phyloP scores from a whole-genome alignment of 192 early-diverging fungal species.

The Coemansia sp. region DNA sequence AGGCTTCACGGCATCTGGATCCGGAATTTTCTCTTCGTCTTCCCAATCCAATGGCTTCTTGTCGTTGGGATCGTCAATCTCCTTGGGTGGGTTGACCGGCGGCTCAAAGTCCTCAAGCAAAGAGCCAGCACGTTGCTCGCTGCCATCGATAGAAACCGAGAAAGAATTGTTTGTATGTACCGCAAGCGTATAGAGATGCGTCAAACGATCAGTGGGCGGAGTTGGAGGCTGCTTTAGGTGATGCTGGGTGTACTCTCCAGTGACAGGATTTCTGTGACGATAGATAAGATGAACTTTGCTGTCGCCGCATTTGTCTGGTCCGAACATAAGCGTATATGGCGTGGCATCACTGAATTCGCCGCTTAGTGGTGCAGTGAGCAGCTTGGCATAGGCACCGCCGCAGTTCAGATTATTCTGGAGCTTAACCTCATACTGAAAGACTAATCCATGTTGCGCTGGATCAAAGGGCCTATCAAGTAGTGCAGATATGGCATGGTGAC shows the following conservation, averaged over 20 bases:
- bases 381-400: slow-evolving; percentile 92
- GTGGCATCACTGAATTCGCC: slow-evolving; percentile 76
- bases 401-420: slow-evolving; percentile 65
- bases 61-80: slow-evolving; percentile 74
- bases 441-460: slow-evolving; percentile 68
- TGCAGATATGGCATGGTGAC: slow-evolving; percentile 86
- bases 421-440: slow-evolving; percentile 92
- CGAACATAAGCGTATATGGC: slow-evolving; percentile 91
- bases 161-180: slow-evolving; percentile 82
- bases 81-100: slow-evolving; percentile 84
- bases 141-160: slow-evolving; percentile 74
- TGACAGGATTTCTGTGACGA: slow-evolving; percentile 84
- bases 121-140: slow-evolving; percentile 62
- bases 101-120: slow-evolving; percentile 79
- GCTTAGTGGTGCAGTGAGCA: slow-evolving; percentile 57
- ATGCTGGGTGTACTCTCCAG: slow-evolving; percentile 82
- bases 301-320: slow-evolving; percentile 90
- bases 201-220: slow-evolving; percentile 65
- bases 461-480: slow-evolving; percentile 69
- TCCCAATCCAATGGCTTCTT: slow-evolving; percentile 88
- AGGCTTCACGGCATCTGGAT: slow-evolving; percentile 74
- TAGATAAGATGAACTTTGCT: slow-evolving; percentile 95
- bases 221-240: slow-evolving; percentile 69
- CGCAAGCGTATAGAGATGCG: slow-evolving; percentile 80
- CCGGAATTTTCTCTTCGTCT: slow-evolving; percentile 77